Evolutionary conservation across 768 basidiomycete species (phyloP).

Genomic region (Tubosaeta sp.): DNA sequence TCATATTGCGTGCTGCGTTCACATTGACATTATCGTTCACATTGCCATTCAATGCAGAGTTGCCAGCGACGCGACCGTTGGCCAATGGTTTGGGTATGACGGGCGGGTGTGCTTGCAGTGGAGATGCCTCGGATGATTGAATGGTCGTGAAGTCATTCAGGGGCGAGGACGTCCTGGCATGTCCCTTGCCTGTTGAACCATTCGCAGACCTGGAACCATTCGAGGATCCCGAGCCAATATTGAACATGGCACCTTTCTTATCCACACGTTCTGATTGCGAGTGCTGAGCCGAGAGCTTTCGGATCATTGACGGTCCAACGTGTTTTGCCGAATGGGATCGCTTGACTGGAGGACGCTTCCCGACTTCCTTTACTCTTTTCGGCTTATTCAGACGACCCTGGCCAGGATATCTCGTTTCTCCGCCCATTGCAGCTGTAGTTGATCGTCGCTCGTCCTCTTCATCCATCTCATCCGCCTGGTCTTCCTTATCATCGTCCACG

Average conservation of each 20-base stretch:
- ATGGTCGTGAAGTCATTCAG: slow-evolving; percentile 10
- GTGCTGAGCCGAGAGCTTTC: slow-evolving; percentile 22
- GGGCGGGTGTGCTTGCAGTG: slow-evolving; percentile 14
- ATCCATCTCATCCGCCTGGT: slow-evolving; percentile 12
- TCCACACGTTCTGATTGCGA: slow-evolving; percentile 12
- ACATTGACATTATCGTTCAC: slow-evolving; percentile 8
- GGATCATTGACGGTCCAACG: slow-evolving; percentile 26
- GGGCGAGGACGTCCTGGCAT: slow-evolving; percentile 3
- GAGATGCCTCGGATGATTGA: slow-evolving; percentile 8
- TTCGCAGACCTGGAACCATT: slow-evolving; percentile 36
- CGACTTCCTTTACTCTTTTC: slow-evolving; percentile 33
- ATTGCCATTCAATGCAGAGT: slow-evolving; percentile 14
- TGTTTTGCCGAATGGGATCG: slow-evolving; percentile 30
- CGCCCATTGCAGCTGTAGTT: slow-evolving; percentile 8
- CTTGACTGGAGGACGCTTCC: slow-evolving; percentile 24
- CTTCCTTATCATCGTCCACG: slow-evolving; percentile 14
- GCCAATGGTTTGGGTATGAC: slow-evolving; percentile 14
- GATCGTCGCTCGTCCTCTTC: slow-evolving; percentile 23
- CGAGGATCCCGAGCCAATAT: slow-evolving; percentile 59
- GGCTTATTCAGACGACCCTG: slow-evolving; percentile 21
- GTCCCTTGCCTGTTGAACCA: slow-evolving; percentile 19
- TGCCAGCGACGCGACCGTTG: slow-evolving; percentile 5
- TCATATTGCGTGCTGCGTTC: slow-evolving; percentile 11
- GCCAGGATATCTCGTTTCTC: slow-evolving; percentile 5
- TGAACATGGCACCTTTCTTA: slow-evolving; percentile 40